Evolutionary conservation across 2,329 filamentous ascomycete genomes (phyloP).

Genomic region (Raffaelea deltoideospora): DNA sequence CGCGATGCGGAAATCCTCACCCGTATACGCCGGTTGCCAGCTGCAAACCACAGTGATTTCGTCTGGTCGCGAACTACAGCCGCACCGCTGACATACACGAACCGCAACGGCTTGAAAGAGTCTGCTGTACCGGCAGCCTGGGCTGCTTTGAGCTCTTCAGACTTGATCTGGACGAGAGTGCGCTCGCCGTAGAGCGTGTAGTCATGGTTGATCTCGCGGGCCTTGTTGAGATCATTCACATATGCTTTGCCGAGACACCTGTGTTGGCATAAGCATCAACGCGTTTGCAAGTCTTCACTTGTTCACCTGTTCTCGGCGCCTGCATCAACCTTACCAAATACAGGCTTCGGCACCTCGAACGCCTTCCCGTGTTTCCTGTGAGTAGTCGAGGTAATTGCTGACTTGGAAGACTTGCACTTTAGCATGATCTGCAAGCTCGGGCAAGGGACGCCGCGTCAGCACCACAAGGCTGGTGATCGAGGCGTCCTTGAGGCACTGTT

Average conservation of each 20-base stretch:
- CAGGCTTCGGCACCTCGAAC: constrained; percentile 1
- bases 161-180: no score
- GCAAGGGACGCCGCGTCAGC: constrained; percentile 1
- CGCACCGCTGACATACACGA: neutral
- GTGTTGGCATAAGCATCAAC: no score
- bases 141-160: no score
- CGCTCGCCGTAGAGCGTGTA: neutral
- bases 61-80: neutral
- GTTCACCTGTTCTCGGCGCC: no score
- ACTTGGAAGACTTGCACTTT: constrained; percentile 1
- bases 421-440: neutral
- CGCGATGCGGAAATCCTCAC: no score
- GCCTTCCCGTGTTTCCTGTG: neutral
- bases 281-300: no score
- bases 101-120: neutral
- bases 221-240: neutral
- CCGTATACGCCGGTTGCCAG: neutral
- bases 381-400: constrained; percentile 1
- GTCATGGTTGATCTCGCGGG: neutral
- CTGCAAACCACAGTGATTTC: neutral
- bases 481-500: constrained; percentile 6
- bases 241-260: neutral
- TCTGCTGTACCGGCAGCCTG: no score
- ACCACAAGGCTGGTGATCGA: constrained; percentile 1
- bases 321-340: no score